Evolutionary conservation across 805 yeast genomes (phyloP), one percentile per base, ranked within the genome.

Genomic region (Scheffersomyces spartinae): DNA sequence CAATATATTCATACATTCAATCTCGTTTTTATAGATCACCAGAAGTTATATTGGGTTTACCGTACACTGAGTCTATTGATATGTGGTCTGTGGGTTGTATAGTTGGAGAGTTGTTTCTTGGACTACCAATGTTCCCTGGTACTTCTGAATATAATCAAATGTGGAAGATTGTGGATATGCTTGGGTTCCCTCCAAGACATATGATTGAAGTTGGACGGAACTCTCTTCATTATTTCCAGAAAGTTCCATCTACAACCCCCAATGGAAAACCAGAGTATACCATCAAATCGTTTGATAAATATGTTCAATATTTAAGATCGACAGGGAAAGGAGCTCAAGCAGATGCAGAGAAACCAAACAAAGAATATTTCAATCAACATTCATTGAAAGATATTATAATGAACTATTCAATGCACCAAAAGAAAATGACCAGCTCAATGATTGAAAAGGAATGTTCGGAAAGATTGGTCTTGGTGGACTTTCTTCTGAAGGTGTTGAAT

Each of bases 31-130:
- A 88, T 54, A 65, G 98, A 34, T 81, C 94, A 2, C 98, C 98
- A 0, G 98, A 88, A 49, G 94, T 88, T 12, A 71, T 91, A 3
- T 55, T 88, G 12, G 97, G 98, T 0, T 60, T 88, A 22, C 94
- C 95, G 4, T 88, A 91, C 45, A 80, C 95, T 1, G 72, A 94
- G 7, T 74, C 94, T 5, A 88, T 91, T 27, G 98, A 88, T 48
- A 84, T 88, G 74, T 91, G 99, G 99, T 88, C 97, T 0, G 57
- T 86, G 22, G 98, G 95, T 0, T 81, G 96, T 46, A 83, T 91
- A 26, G 71, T 84, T 17, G 93, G 91, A 2, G 99, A 91, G 49
- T 56, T 88, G 24, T 86, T 80, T 38, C 52, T 88, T 26, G 98
- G 98, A 1, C 62, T 88, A 29, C 98, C 98, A 1, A 63, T 88